Conservation (phyloP, 306 rosid species). For the Cyamopsis tetragonoloba region DNA sequence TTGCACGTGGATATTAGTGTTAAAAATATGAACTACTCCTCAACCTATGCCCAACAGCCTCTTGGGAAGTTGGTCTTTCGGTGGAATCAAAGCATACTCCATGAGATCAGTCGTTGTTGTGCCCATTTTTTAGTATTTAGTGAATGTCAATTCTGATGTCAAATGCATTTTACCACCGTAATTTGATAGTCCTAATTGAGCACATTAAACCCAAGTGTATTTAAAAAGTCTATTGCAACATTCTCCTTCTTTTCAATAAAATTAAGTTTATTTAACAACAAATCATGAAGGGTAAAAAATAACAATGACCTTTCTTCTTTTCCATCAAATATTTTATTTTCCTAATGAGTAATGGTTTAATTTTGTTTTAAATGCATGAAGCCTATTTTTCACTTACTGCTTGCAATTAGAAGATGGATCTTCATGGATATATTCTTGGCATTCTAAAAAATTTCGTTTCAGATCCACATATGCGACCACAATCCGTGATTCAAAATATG, state of each 20-base stretch:
- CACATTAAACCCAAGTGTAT: neutral
- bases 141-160: neutral
- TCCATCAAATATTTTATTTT: neutral
- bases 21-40: conserved; percentile 4
- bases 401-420: neutral
- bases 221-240: neutral
- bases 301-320: neutral
- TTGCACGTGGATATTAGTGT: neutral
- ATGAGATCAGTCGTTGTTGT: neutral
- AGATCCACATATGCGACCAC: conserved; percentile 98
- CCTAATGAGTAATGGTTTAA: neutral
- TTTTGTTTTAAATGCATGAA: conserved; percentile 2
- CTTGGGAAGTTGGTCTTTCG: neutral
- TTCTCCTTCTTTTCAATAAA: neutral
- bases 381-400: neutral
- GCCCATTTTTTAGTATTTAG: neutral
- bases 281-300: neutral
- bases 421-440: neutral
- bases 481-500: conserved; percentile 77
- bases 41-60: neutral
- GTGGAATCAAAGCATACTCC: neutral
- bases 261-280: too few relatives aligned
- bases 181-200: neutral
- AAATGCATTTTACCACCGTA: neutral
- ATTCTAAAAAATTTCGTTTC: conserved; percentile 20